These are phyloP conservation scores for Trichoderma hamatum DNA, from an alignment of 2,329 filamentous ascomycete species.

Conservation along the genomic window DNA sequence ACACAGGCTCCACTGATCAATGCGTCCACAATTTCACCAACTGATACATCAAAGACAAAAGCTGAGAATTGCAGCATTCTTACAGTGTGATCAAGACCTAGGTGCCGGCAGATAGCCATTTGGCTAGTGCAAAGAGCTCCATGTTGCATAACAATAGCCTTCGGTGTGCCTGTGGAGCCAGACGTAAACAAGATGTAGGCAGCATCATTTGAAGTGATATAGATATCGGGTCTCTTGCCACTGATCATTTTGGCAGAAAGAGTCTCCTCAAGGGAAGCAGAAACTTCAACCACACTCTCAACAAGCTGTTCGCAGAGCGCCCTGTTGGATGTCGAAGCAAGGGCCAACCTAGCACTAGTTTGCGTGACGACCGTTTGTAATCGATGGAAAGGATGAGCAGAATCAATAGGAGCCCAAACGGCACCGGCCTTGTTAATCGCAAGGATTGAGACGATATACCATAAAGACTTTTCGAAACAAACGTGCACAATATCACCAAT, in stretches of 20 bases:
- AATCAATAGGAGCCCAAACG: conserved; percentile 28
- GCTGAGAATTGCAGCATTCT: conserved; percentile 20
- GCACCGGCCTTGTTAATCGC: conserved; percentile 26
- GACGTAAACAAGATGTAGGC: conserved; percentile 22
- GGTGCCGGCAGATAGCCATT: neutral
- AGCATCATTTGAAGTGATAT: neutral
- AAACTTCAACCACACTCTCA: conserved; percentile 14
- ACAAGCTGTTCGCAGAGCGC: conserved; percentile 1
- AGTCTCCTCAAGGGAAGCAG: neutral
- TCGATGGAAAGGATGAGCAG: conserved; percentile 18
- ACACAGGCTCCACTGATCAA: conserved; percentile 21
- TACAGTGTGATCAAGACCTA: neutral
- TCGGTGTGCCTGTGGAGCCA: conserved; percentile 15
- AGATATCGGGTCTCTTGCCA: neutral
- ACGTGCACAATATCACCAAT: conserved; percentile 23
- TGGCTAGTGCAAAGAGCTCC: conserved; percentile 12
- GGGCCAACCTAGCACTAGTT: conserved; percentile 6
- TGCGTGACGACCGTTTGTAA: conserved; percentile 1
- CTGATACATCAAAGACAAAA: conserved; percentile 26
- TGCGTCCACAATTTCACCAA: conserved; percentile 23
- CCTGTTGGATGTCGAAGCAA: conserved; percentile 1
- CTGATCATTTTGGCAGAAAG: neutral
- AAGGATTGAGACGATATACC: conserved; percentile 27
- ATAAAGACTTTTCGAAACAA: conserved; percentile 30
- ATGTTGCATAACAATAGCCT: conserved; percentile 24